Percentiles rank a stretch among this genome's conserved stretches.
Conservation (phyloP, 345 rosid species). For the Eucalyptus curtisii region DNA sequence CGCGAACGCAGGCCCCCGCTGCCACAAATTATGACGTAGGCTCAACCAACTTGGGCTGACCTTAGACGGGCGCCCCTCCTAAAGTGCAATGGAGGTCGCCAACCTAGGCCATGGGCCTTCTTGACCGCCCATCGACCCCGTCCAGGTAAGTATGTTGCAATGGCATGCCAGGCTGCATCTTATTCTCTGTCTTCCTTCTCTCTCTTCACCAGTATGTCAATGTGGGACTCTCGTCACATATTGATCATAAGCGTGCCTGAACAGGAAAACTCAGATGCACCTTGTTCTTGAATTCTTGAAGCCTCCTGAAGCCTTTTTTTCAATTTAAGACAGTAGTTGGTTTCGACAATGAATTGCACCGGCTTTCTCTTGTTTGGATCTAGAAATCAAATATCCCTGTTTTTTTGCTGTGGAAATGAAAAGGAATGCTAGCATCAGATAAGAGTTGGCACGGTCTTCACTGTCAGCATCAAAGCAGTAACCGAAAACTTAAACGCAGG, state of each 20-base stretch:
- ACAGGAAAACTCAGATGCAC: neutral
- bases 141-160: neutral
- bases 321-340: neutral
- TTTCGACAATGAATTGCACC: neutral
- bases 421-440: neutral
- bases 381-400: neutral
- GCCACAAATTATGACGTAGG: neutral
- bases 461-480: neutral
- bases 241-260: neutral
- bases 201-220: neutral
- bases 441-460: neutral
- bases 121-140: neutral
- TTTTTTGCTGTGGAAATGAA: neutral
- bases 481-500: neutral
- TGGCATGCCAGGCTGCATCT: neutral
- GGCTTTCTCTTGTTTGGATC: neutral
- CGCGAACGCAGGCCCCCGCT: neutral
- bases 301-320: neutral
- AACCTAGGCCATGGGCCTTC: neutral
- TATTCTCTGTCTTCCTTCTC: neutral
- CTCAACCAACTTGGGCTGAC: neutral
- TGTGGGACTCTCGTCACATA: neutral
- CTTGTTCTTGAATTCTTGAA: neutral
- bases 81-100: neutral
- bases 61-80: neutral